Evolutionary conservation across 306 rosid genomes (phyloP).

Genomic region (Corylus americana): DNA sequence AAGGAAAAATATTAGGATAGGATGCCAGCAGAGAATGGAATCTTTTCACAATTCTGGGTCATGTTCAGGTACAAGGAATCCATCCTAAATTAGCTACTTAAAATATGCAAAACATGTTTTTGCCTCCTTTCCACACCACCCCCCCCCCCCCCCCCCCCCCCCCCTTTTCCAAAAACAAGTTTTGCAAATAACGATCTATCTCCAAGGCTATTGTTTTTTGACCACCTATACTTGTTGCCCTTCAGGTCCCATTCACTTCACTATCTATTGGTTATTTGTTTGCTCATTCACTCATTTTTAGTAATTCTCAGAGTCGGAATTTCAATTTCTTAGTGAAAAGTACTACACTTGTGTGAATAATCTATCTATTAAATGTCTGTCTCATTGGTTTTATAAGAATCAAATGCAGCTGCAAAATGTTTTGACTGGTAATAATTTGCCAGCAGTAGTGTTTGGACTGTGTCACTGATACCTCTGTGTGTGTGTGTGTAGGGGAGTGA

Average conservation of each 20-base stretch:
- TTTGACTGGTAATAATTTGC: neutral
- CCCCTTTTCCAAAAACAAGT: neutral
- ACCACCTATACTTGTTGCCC: neutral
- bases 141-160: too few species aligned
- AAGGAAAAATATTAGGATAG: neutral
- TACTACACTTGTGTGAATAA: neutral
- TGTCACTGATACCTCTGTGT: neutral
- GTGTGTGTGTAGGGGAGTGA: slow-evolving; percentile 61
- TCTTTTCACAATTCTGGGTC: neutral
- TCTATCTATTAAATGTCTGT: neutral
- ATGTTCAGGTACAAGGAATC: neutral
- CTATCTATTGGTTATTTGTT: neutral
- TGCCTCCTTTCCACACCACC: neutral
- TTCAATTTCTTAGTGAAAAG: neutral
- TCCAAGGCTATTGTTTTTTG: neutral
- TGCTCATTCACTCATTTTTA: neutral
- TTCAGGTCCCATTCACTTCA: neutral
- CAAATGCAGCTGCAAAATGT: neutral
- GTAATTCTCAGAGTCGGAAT: neutral
- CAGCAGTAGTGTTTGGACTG: neutral
- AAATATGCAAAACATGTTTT: neutral
- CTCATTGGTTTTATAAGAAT: neutral
- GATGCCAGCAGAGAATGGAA: neutral
- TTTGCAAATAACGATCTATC: neutral
- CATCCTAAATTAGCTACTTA: neutral